These are phyloP conservation scores for Pichia kluyveri DNA, from an alignment of 805 yeast species.

Conservation along the genomic window DNA sequence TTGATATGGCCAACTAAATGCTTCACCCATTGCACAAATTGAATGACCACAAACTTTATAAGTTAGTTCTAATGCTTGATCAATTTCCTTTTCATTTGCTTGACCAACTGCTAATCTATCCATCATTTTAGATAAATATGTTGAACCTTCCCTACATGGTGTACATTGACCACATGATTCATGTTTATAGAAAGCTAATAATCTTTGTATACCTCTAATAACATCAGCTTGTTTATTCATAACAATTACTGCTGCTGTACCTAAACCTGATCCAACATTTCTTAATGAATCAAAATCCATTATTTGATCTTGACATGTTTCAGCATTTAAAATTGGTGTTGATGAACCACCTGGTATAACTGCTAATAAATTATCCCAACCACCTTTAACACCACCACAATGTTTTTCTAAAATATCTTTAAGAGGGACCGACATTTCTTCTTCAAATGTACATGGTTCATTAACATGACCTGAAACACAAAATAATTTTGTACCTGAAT, in stretches of 20 bases:
- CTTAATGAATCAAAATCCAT: slow-evolving; percentile 86
- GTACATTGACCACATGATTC: slow-evolving; percentile 95
- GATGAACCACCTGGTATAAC: slow-evolving; percentile 90
- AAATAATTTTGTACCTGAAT: slow-evolving; percentile 73
- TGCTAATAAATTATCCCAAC: slow-evolving; percentile 86
- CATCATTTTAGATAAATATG: slow-evolving; percentile 80
- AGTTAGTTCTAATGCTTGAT: slow-evolving; percentile 74
- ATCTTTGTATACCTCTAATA: slow-evolving; percentile 77
- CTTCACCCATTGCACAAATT: slow-evolving; percentile 87
- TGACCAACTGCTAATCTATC: slow-evolving; percentile 72
- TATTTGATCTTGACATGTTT: slow-evolving; percentile 54
- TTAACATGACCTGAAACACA: slow-evolving; percentile 88
- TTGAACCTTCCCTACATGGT: slow-evolving; percentile 90
- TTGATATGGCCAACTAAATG: slow-evolving; percentile 91
- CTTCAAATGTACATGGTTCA: slow-evolving; percentile 89
- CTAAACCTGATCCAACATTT: slow-evolving; percentile 81
- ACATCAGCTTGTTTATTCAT: slow-evolving; percentile 83
- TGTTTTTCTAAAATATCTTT: slow-evolving; percentile 77
- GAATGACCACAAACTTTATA: slow-evolving; percentile 89
- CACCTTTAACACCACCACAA: slow-evolving; percentile 87
- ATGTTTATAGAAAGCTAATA: slow-evolving; percentile 78
- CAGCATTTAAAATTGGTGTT: slow-evolving; percentile 70
- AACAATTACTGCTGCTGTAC: slow-evolving; percentile 90
- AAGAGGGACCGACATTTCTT: slow-evolving; percentile 86
- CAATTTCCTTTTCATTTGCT: slow-evolving; percentile 74